Base-by-base conservation (phyloP, 169 alveolate species). In the Eimeria tenella region DNA sequence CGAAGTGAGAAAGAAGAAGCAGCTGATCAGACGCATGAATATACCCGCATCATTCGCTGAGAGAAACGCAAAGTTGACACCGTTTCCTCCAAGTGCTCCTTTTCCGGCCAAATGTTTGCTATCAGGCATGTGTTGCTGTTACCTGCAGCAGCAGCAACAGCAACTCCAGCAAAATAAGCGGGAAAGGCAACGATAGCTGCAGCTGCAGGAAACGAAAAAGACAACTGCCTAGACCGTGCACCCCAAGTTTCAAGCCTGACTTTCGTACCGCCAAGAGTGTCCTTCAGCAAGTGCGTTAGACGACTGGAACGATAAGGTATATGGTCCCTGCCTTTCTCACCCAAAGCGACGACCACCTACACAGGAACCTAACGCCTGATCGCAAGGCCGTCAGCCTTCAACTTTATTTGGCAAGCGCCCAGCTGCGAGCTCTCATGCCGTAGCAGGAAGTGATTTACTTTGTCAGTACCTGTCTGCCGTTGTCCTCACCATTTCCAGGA, bases 41-140 rank as follows among this genome's bases (percentile, higher is more conserved):
- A 7, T 5, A 98, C 99, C 84, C 98, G 91, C 98, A 97, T 98
- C 99, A 98, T 97, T 86, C 99, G 96, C 13, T 98, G 96, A 1
- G 99, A 98, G 92, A 98, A 98, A 70, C 98, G 96, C 81, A 97
- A 93, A 5, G 99, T 97, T 50, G 98, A 96, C 75, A 97, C 96
- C n/a, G 99, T 98, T 93, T 97, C 99, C 93, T 98, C 99, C 70
- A 97, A 55, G 89, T 97, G 97, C 60, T 88, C 60, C 56, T 94
- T 97, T 94, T 98, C 99, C 10, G 99, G 99, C 98, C 98, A 97
- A 73, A 98, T 96, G 94, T 97, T 97, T 4, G 98, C 99, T 23
- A 98, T 96, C 98, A 98, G 96, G 73, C 96, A 90, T 9, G 99
- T 98, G 93, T 97, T 97, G 95, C 98, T 97, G 94, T 98, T 98